Evolutionary conservation across 2,329 filamentous ascomycete species (phyloP), one percentile per base, ranked within the genome.

Genomic region (Didymella segeticola): DNA sequence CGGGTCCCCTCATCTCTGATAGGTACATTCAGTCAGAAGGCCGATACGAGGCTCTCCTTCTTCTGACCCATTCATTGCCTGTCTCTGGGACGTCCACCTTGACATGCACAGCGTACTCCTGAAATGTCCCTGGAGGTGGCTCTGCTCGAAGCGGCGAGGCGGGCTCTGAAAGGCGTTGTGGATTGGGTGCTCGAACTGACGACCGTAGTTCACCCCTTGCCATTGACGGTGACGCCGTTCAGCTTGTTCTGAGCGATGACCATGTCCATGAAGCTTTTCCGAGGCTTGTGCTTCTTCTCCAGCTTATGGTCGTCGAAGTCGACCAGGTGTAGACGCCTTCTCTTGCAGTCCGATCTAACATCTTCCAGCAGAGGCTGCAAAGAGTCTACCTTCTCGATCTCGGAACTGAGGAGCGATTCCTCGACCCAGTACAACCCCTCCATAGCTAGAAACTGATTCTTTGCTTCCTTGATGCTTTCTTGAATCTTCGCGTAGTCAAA

Each of bases 41-140:
- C 45, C 45, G 39, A 54, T 48, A 25, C 53, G 43, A 23, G 38
- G 42, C 25, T 27, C 15, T 29, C 43, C 25, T 42, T 14, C 29
- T 29, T 66, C 59, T 71, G 62, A 77, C 78, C 58, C 74, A 55
- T 63, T 56, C 68, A 66, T 68, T 72, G 64, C 78, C 78, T 64
- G 49, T 66, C 68, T 70, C 72, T 50, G 41, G 45, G 51, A 54
- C 34, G 29, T 49, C 22, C 34, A 43, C 39, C 51, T 29, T 26
- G n/a, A 25, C 14, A 17, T 14, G 15, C 7, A n/a, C 12, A 11
- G 22, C 23, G 19, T 37, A 6, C n/a, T 31, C 26, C 17, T 42
- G 5, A 11, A 9, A 52, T 20, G 27, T 15, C 17, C 12, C 30
- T 25, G 36, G 15, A 29, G 15, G 23, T 43, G 22, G 49, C 29